Base-by-base conservation (phyloP, 108 stramenopile genomes). In the Aurantiochytrium sp. region DNA sequence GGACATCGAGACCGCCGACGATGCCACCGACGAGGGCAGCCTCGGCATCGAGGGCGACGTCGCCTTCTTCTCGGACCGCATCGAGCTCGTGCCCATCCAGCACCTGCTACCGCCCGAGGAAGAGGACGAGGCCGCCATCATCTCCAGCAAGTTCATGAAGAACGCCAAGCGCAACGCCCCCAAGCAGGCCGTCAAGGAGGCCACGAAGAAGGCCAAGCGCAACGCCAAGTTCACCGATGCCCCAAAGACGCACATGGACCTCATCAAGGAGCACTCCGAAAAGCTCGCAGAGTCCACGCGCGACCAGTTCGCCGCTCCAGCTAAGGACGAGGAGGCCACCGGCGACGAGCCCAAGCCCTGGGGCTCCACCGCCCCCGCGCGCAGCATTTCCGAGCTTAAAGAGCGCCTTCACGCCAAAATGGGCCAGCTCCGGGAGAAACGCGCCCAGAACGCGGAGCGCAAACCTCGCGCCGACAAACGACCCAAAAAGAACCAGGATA, bases 201-300 rank as follows among this genome's bases (percentile, higher is more conserved):
- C 39, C 21, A 21, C 24, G n/a, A 81, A 81, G 73, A 81, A 81
- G 73, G 73, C 73, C 73, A 81, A 48, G 45, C 39, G 73, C 17
- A 24, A 17, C 2, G 39, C 36, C 45, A 81, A 81, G 45, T 81
- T 39, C 24, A 24, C 6, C 17, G 73, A 81, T 12, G 73, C 39
- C 12, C 42, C 39, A 6, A 41, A 48, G 42, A 22, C 73, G 39
- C 39, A 41, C 42, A 48, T 81, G 36, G 73, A 81, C 17, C 36
- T 81, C 36, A 12, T 81, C 27, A 12, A 81, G 3, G 73, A 81
- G 73, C 73, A 48, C 73, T 41, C 39, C 21, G 2, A 81, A 24
- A 41, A 81, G 73, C 22, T 27, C 4, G 59, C 59, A 65, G n/a
- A n/a, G n/a, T n/a, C n/a, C n/a, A n/a, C n/a, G n/a, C n/a, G n/a